phyloP scores from a whole-genome alignment of 2,329 filamentous ascomycete genomes.

The Cercospora sp. region DNA sequence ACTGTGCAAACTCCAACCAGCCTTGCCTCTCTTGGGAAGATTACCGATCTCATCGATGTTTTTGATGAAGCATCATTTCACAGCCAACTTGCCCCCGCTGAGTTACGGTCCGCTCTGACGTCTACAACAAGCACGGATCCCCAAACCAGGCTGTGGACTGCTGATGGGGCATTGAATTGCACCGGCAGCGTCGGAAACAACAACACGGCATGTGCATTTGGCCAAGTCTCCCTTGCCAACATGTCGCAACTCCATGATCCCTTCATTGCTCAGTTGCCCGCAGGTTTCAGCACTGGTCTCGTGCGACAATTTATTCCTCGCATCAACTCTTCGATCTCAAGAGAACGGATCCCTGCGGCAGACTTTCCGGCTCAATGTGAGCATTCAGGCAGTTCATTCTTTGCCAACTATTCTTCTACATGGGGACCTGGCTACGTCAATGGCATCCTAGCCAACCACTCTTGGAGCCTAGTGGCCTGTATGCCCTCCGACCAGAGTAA shows the following conservation, averaged over 20 bases:
- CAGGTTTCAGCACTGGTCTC: neutral
- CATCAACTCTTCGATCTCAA: neutral
- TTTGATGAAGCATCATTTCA: neutral
- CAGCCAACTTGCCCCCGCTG: neutral
- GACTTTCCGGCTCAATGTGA: neutral
- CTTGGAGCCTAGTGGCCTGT: neutral
- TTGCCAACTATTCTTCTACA: neutral
- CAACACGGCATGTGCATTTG: neutral
- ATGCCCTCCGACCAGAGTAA: neutral
- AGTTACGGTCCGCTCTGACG: neutral
- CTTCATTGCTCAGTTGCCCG: neutral
- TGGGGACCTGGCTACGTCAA: neutral
- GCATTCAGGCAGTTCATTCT: neutral
- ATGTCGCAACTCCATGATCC: neutral
- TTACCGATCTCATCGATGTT: neutral
- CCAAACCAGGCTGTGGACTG: neutral
- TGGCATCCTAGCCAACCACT: neutral
- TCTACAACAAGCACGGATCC: neutral
- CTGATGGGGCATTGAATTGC: neutral
- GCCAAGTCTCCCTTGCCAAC: neutral
- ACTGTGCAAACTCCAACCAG: neutral
- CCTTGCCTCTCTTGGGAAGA: neutral
- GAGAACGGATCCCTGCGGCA: neutral
- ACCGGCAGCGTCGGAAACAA: neutral
- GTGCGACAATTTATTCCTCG: neutral